These are phyloP conservation scores for Aeschynomene evenia DNA, from an alignment of 306 rosid genomes.

Conservation along the genomic window DNA sequence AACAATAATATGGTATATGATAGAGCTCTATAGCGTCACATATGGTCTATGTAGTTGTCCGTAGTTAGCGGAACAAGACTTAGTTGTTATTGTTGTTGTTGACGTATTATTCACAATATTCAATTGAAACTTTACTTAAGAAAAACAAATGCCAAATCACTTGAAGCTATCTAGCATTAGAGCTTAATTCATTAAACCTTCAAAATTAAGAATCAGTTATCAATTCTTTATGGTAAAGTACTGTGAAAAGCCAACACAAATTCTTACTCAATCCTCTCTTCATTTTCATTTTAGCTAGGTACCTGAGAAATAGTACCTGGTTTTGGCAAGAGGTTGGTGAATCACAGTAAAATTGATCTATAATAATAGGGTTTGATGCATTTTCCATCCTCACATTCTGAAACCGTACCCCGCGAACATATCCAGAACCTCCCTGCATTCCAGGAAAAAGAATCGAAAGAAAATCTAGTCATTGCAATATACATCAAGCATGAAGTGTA, in stretches of 20 bases:
- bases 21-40: no score
- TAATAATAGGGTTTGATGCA: conserved; percentile 80
- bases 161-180: background rate
- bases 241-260: no score
- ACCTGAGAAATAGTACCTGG: conserved; percentile 51
- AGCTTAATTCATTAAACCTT: background rate
- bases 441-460: conserved; percentile 20
- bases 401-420: conserved; percentile 74
- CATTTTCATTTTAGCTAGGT: background rate
- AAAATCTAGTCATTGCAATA: conserved; percentile 3
- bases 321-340: conserved; percentile 69
- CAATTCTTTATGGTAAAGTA: no score
- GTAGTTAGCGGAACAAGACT: no score
- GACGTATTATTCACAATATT: no score
- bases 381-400: conserved; percentile 85
- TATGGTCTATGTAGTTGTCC: no score
- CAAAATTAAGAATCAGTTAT: background rate
- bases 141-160: background rate
- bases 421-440: conserved; percentile 93
- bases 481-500: background rate
- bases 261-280: background rate
- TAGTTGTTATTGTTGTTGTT: no score
- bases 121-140: background rate
- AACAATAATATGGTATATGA: no score
- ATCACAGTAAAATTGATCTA: conserved; percentile 98